Evolutionary conservation across 2,329 filamentous ascomycete species (phyloP), one percentile per base, ranked within the genome.

Genomic region (Anisogramma anomala): DNA sequence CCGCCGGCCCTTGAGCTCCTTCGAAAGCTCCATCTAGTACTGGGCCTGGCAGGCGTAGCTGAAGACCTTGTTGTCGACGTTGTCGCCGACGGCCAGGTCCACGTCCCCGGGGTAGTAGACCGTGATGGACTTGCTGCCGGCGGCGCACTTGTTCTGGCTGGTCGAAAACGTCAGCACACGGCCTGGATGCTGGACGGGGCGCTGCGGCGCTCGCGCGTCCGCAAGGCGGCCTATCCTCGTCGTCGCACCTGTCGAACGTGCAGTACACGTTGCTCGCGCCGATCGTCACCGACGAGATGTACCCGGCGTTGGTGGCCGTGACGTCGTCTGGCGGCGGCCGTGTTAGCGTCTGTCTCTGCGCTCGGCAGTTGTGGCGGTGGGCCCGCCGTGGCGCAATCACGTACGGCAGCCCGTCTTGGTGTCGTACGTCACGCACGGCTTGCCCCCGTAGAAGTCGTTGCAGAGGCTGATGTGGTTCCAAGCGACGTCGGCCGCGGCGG

Each of bases 361-460:
- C 15, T 11, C 4, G 3, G 8, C 3, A 15, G 4, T 32, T 2
- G 8, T 18, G 4, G 7, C 18, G 14, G 11, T 32, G 14, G 5
- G 10, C 30, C 1, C 30, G 14, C 3, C 10, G 6, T 10, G 7
- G 6, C 8, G 9, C 9, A 9, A 6, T 4, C 14, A 27, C 23
- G 9, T 37, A 37, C 35, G 20, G 35, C 35, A 37, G 4, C 23
- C 35, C 3, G 35, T n/a, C 35, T 8, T 15, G 10, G n/a, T 14
- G 17, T 27, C 17, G 15, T 37, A 19, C 2, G 17, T 19, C 35
- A 28, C 23, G 17, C 35, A 37, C 3, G 35, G 35, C 15, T 30
- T 20, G 4, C 35, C 35, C n/a, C 35, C 35, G 9, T 37, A 25
- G 26, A 37, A 37, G 17, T 37, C 35, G 23, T 37, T 37, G 35